Evolutionary conservation across 1,284 basidiomycete species (phyloP).

Genomic region (Ustilago nuda): DNA sequence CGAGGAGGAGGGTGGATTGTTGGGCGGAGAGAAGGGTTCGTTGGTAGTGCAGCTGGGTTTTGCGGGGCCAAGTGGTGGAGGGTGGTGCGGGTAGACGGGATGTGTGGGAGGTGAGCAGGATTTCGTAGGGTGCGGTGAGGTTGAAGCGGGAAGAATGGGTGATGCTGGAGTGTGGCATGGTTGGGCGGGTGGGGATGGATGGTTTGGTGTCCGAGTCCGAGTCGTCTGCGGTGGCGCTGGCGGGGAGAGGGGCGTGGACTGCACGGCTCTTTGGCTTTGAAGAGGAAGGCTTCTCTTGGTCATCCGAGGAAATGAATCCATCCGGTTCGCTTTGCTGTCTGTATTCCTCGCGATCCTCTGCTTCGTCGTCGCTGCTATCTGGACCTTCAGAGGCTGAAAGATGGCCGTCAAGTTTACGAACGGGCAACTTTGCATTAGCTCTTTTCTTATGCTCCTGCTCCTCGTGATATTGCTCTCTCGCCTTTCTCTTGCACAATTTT

Average conservation of each 20-base stretch:
- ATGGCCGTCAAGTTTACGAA: constrained; percentile 32
- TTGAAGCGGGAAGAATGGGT: constrained; percentile 58
- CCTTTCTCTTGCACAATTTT: constrained; percentile 41
- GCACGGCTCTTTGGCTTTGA: constrained; percentile 37
- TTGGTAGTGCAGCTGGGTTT: constrained; percentile 14
- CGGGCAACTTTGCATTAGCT: constrained; percentile 36
- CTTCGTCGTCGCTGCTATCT: constrained; percentile 19
- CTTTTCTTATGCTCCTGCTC: constrained; percentile 40
- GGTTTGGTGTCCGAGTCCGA: constrained; percentile 15
- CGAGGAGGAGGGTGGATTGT: constrained; percentile 38
- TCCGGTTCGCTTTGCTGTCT: background rate
- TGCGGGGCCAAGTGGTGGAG: constrained; percentile 8
- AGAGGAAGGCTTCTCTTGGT: constrained; percentile 12
- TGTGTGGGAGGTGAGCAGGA: constrained; percentile 39
- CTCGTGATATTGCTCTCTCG: constrained; percentile 32
- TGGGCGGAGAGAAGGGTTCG: constrained; percentile 11
- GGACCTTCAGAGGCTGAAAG: background rate
- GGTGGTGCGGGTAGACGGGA: constrained; percentile 28
- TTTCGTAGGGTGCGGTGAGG: constrained; percentile 58
- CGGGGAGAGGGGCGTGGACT: constrained; percentile 45
- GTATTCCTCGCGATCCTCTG: constrained; percentile 20
- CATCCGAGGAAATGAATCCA: constrained; percentile 6
- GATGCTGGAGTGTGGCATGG: constrained; percentile 38
- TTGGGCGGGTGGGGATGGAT: background rate
- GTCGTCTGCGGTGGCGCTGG: constrained; percentile 8